A percentile compares a stretch with the other conserved stretches of the same genome.
Evolutionary conservation across 2,329 filamentous ascomycete genomes (phyloP).

Genomic region (Dactylellina cionopaga): DNA sequence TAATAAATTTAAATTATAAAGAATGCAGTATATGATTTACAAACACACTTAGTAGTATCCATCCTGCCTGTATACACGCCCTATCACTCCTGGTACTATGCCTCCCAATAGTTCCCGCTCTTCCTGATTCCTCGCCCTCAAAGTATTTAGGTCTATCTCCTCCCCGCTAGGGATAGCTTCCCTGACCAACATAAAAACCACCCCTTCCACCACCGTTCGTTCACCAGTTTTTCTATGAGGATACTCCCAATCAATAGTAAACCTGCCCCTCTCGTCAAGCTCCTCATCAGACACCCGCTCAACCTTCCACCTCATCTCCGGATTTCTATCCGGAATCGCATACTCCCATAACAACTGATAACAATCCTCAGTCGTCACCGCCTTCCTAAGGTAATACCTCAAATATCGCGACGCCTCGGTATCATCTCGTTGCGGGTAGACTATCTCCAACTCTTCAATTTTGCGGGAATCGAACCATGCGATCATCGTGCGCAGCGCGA

Average conservation of each 20-base stretch:
- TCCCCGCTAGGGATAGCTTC: not conserved
- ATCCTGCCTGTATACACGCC: no score
- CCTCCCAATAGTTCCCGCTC: slow-evolving; percentile 4
- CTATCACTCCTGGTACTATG: no score
- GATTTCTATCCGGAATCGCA: not conserved
- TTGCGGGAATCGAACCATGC: slow-evolving; percentile 7
- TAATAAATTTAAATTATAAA: not conserved
- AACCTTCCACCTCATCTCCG: slow-evolving; percentile 14
- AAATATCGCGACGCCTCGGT: not conserved
- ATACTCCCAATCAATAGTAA: not conserved
- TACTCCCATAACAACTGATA: slow-evolving; percentile 19
- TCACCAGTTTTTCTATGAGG: not conserved
- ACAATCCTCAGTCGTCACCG: slow-evolving; percentile 2
- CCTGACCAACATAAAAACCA: slow-evolving; percentile 26
- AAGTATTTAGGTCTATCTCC: not conserved
- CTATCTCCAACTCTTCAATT: slow-evolving; percentile 24
- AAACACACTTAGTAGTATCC: not conserved
- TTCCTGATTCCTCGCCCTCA: slow-evolving; percentile 12
- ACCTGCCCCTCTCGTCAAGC: slow-evolving; percentile 23
- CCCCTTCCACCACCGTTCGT: slow-evolving; percentile 15
- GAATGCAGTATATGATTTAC: no score
- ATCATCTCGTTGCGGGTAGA: not conserved
- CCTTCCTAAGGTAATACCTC: not conserved
- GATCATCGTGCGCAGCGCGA: not conserved
- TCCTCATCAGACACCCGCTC: slow-evolving; percentile 7